phyloP scores from a whole-genome alignment of 306 rosid species.

The Ceratonia siliqua region DNA sequence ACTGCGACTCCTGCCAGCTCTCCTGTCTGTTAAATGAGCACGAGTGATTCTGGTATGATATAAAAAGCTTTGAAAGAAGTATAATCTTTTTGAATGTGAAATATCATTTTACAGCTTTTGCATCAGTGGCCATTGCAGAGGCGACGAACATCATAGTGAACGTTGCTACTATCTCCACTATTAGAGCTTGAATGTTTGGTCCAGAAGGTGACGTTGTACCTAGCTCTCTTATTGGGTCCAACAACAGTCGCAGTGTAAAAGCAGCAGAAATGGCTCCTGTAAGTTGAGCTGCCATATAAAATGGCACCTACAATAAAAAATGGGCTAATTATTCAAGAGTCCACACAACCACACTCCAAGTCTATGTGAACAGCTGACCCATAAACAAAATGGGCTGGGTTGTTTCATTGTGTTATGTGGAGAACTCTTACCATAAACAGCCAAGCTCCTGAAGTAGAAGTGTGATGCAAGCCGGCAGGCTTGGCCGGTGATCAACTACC shows the following conservation, averaged over 20 bases:
- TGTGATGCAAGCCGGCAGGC: too few relatives aligned
- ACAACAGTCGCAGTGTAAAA: constrained; percentile 46
- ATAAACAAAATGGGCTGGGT: not conserved
- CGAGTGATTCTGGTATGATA: not conserved
- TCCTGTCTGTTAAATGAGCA: constrained; percentile 48
- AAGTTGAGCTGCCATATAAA: constrained; percentile 70
- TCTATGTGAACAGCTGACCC: not conserved
- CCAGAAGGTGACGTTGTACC: constrained; percentile 74
- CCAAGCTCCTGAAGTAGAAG: too few relatives aligned
- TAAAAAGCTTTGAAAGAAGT: not conserved
- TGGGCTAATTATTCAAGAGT: not conserved
- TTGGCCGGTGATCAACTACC: too few relatives aligned
- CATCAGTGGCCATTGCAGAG: constrained; percentile 72
- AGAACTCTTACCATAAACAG: too few relatives aligned
- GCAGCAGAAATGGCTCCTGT: constrained; percentile 78
- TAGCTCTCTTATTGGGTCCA: constrained; percentile 52
- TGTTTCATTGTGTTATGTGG: too few relatives aligned
- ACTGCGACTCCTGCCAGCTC: constrained; percentile 80
- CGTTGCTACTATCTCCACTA: constrained; percentile 65
- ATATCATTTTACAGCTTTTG: constrained; percentile 59
- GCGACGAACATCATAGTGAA: constrained; percentile 76
- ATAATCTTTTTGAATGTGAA: not conserved
- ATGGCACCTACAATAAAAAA: constrained; percentile 58
- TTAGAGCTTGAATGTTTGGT: constrained; percentile 56
- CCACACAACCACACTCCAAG: not conserved